Base-by-base conservation (phyloP, 2,329 filamentous ascomycete genomes). In the Amauroascus verrucosus region DNA sequence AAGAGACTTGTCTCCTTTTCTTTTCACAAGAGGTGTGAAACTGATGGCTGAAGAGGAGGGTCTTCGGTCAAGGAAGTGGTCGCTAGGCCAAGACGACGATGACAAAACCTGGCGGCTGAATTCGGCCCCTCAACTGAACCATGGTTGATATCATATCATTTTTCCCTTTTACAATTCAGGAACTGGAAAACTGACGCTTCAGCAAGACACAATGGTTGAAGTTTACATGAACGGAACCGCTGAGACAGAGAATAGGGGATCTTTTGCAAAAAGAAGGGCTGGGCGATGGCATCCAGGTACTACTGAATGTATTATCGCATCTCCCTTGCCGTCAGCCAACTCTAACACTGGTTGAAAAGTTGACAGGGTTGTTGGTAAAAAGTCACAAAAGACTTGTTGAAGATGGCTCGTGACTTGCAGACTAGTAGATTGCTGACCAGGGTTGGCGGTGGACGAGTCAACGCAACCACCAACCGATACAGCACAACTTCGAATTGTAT, bases 351-450 rank as follows among this genome's bases (percentile, higher is more conserved):
- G 5, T 6, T 2, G 22, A 44, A 13, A 26, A 22, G 22, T 3
- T 22, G 44, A 33, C 44, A 46, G 44, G 44, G 44, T 20, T 46
- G 44, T 41, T 24, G 20, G 20, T 22, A 4, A 11, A 20, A 24
- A n/a, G 6, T 41, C 18, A 40, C 4, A 45, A 24, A 20, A 20
- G 13, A 46, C n/a, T 14, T 3, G 14, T 13, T 16, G 18, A 35
- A 35, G 45, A 35, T 47, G 45, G 45, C 45, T 47, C 30, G 45
- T 47, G 45, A 35, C 45, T 35, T 47, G n/a, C 13, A 16, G 11
- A 16, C 30, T 30, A 13, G 14, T 20, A 8, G 9, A 18, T 5
- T 5, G 38, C 6, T 11, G 18, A 41, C 38, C 18, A n/a, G 38
- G 38, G 38, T 38, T 38, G n/a, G 16, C 4, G n/a, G 33, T 4